Base-by-base conservation (phyloP, 164 flowering plant species). In the Sedum album region DNA sequence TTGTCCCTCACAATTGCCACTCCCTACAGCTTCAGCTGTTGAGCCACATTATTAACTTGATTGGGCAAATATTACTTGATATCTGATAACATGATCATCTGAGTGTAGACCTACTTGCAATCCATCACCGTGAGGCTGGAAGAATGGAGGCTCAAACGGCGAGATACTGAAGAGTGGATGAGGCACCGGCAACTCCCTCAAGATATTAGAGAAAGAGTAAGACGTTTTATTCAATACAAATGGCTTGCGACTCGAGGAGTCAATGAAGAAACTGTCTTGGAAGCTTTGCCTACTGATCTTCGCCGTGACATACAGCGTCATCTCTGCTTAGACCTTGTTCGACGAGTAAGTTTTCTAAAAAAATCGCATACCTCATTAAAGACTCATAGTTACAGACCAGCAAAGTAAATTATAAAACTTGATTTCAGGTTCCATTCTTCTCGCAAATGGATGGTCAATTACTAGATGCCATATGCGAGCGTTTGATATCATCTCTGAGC, bases 161-260 rank as follows among this genome's bases (percentile, higher is more conserved):
- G 89, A 42, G 91, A 87, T 74, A 83, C 89, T 0, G 91, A 87
- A 71, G 86, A 85, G 68, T 87, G 91, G 89, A 87, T 87, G 91
- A 77, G 70, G 41, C 91, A 87, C 71, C 85, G 91, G 13, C 87
- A 85, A 55, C 86, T 87, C 57, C 88, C 89, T 39, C 75, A 75
- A 51, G 73, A 73, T 74, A 70, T 87, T 30, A 76, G 67, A 60
- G 74, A 75, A 71, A 83, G 87, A 26, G 86, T 81, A 2, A 63
- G 87, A 11, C 73, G 80, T 7, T 87, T 81, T 78, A 80, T 79
- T 20, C 89, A 83, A 57, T 85, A 87, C 74, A 85, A 87, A 71
- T 87, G 91, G 91, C 75, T 83, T 62, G 87, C 89, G 5, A 87
- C 91, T 9, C 74, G 86, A 71, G 91, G 91, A 44, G 91, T 85